Base-by-base conservation (phyloP, 140 eudicot species). In the Flaveria floridana region DNA sequence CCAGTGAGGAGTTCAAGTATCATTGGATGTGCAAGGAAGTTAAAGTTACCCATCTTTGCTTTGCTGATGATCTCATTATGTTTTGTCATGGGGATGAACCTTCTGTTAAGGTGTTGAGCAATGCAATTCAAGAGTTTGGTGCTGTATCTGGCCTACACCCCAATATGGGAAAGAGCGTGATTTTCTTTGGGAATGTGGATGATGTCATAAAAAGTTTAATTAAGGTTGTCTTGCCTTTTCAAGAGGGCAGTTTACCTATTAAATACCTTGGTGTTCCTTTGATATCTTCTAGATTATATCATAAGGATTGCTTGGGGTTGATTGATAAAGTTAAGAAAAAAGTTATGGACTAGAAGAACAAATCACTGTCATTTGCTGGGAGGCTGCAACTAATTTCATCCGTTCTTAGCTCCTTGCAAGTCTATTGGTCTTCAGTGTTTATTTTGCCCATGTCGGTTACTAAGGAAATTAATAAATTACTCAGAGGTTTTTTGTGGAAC, bases 21-120 rank as follows among this genome's bases (percentile, higher is more conserved):
- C 59, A 52, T 55, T 6, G 26, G 26, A 0, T 11, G 7, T 55
- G 62, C 19, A 11, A 2, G 1, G 1, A 19, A 0, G 0, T 5
- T 1, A 3, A 3, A 0, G 1, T 55, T 0, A 55, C 26, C 0
- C 12, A 19, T 19, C 6, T 55, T 0, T 55, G 62, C 0, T 55
- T 55, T 55, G 62, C 62, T 6, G 62, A 55, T 55, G 28, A 55
- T 1, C 26, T 55, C 0, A 16, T 55, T 0, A 5, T 55, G 3
- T 55, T 55, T 1, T 18, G 12, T 18, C 62, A 19, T 19, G 62
- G 5, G 0, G 62, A 55, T 55, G 3, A 0, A 0, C 0, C 0
- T 1, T 55, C 62, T 1, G 26, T 55, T 0, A 5, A 7, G 0
- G 1, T 2, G 0, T 0, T 55, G 0, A 55, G 1, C 1, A 25